Evolutionary conservation across 148 eudicot species (phyloP).

Genomic region (Rhododendron vialii): DNA sequence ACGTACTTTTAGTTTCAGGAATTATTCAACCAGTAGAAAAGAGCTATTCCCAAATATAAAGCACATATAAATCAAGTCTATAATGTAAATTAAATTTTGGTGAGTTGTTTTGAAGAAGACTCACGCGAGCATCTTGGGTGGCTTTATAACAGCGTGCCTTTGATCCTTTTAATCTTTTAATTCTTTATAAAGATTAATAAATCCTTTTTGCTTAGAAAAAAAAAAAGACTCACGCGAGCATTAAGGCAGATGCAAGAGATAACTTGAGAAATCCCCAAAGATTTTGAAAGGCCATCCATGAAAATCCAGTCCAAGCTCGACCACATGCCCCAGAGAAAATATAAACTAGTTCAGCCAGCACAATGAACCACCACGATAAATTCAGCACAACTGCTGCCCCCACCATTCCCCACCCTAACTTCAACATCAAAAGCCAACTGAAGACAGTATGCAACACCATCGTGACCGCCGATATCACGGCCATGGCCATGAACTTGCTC

Average conservation of each 20-base stretch:
- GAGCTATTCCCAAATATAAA: no score
- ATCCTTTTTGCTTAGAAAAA: no score
- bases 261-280: constrained; percentile 15
- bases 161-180: no score
- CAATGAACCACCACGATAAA: constrained; percentile 65
- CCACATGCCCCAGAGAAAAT: constrained; percentile 47
- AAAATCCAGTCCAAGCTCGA: constrained; percentile 15
- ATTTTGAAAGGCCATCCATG: constrained; percentile 11
- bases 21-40: no score
- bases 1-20: no score
- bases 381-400: constrained; percentile 55
- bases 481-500: constrained; percentile 37
- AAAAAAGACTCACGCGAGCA: constrained; percentile 6
- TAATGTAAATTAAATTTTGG: no score
- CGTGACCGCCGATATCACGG: constrained; percentile 27
- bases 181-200: no score
- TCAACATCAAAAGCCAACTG: constrained; percentile 51
- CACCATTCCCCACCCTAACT: constrained; percentile 42
- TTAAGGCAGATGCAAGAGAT: constrained; percentile 14
- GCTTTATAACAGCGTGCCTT: no score
- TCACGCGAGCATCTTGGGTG: not conserved
- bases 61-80: no score
- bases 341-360: constrained; percentile 46
- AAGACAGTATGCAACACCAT: constrained; percentile 39
- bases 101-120: not conserved